These are phyloP conservation scores for Geranium rotundifolium DNA, from an alignment of 345 rosid genomes.

Conservation along the genomic window DNA sequence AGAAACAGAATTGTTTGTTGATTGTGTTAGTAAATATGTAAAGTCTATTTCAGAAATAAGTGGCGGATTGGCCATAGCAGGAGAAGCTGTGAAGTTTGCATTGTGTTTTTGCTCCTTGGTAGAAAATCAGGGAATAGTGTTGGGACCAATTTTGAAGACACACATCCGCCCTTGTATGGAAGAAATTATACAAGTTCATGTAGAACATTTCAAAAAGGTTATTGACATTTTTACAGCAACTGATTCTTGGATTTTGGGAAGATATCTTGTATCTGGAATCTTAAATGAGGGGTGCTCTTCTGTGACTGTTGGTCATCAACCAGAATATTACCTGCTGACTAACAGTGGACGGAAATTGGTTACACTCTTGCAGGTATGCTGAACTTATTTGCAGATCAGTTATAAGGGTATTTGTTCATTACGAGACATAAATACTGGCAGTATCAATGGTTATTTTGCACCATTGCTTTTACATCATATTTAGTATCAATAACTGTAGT, in stretches of 20 bases:
- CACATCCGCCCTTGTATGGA: slow-evolving; percentile 35
- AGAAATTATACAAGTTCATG: slow-evolving; percentile 33
- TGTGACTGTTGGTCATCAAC: slow-evolving; percentile 25
- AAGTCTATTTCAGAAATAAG: slow-evolving; percentile 31
- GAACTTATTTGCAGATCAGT: not conserved
- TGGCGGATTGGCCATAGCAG: slow-evolving; percentile 29
- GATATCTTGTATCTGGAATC: slow-evolving; percentile 38
- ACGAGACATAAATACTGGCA: no score
- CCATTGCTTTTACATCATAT: no score
- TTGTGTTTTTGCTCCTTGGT: slow-evolving; percentile 37
- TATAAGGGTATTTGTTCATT: no score
- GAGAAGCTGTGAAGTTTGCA: slow-evolving; percentile 37
- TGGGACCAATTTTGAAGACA: slow-evolving; percentile 30
- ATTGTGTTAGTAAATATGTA: slow-evolving; percentile 24
- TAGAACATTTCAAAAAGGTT: slow-evolving; percentile 46
- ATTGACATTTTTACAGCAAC: slow-evolving; percentile 31
- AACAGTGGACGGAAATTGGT: slow-evolving; percentile 51
- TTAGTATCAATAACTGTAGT: no score
- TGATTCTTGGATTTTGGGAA: slow-evolving; percentile 48
- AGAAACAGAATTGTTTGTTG: slow-evolving; percentile 32
- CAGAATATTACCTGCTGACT: slow-evolving; percentile 43
- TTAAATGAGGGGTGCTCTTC: slow-evolving; percentile 18
- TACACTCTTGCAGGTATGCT: slow-evolving; percentile 46
- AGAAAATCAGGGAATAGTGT: slow-evolving; percentile 29
- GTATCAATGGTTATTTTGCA: no score